Percentiles rank a stretch among this genome's conserved stretches.
Conservation (phyloP, 345 rosid species). For the Psidium friedrichsthalianum region DNA sequence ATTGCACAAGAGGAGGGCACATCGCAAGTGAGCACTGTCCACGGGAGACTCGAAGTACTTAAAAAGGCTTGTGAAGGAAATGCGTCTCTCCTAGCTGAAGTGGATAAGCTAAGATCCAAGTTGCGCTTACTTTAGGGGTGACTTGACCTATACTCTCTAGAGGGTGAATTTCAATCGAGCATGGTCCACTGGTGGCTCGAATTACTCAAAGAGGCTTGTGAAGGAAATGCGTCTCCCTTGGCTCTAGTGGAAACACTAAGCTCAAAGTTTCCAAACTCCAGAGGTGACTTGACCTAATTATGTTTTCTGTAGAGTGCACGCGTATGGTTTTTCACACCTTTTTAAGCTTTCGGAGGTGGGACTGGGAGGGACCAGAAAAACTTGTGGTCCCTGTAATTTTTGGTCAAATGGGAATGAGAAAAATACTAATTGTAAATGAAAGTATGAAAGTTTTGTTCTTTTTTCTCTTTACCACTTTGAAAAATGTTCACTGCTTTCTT, state of each 20-base stretch:
- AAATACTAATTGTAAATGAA: background rate
- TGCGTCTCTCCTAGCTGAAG: constrained; percentile 37
- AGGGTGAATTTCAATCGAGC: background rate
- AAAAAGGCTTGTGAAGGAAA: constrained; percentile 58
- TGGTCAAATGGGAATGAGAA: background rate
- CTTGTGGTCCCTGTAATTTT: background rate
- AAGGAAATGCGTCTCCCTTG: constrained; percentile 43
- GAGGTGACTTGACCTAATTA: background rate
- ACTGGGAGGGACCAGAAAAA: background rate
- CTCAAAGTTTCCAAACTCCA: background rate
- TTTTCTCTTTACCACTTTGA: background rate
- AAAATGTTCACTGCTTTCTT: background rate
- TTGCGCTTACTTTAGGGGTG: background rate
- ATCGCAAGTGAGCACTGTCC: background rate
- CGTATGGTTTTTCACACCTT: background rate
- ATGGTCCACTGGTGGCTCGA: constrained; percentile 21
- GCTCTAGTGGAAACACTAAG: constrained; percentile 46
- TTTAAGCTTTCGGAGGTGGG: background rate
- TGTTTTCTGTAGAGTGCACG: constrained; percentile 2
- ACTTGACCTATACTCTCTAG: background rate
- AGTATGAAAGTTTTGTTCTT: background rate
- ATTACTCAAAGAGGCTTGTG: constrained; percentile 44
- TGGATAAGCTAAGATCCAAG: constrained; percentile 39
- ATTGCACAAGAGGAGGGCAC: constrained; percentile 13
- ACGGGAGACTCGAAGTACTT: constrained; percentile 31